phyloP scores from a whole-genome alignment of 2,329 filamentous ascomycete genomes.

The Alternaria brassicicola region DNA sequence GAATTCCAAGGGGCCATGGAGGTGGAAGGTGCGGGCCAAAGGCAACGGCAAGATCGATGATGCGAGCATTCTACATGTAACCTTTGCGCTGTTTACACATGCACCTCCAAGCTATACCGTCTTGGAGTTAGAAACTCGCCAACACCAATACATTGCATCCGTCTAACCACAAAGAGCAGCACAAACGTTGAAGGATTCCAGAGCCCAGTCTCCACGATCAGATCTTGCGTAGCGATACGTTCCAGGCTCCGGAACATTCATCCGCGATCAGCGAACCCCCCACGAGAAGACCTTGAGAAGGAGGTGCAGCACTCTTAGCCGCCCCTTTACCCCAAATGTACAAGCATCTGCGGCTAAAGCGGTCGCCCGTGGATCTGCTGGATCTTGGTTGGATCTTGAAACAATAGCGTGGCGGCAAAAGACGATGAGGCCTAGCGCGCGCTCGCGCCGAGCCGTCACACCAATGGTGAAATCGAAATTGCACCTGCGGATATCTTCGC shows the following conservation, averaged over 20 bases:
- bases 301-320: slow-evolving; percentile 1
- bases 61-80: slow-evolving; percentile 4
- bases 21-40: slow-evolving; percentile 9
- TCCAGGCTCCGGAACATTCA: not conserved
- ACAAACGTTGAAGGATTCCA: not conserved
- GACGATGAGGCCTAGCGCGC: slow-evolving; percentile 2
- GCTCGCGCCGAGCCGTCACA: slow-evolving; percentile 7
- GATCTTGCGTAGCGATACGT: not conserved
- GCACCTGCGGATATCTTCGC: not conserved
- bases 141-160: not conserved
- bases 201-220: not conserved
- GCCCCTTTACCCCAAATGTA: slow-evolving; percentile 2
- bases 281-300: not conserved
- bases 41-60: slow-evolving; percentile 14
- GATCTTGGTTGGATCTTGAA: slow-evolving; percentile 9
- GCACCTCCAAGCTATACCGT: not conserved
- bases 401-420: slow-evolving; percentile 7
- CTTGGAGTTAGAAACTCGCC: not conserved
- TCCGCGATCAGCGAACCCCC: slow-evolving; percentile 1
- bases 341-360: slow-evolving; percentile 7
- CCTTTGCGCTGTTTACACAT: not conserved
- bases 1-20: slow-evolving; percentile 1
- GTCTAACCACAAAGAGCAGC: not conserved
- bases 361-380: slow-evolving; percentile 6
- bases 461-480: not conserved